A percentile compares a stretch with the other conserved stretches of the same genome.
phyloP scores from a whole-genome alignment of 1,139 yeast species.

The Lodderomyces pseudojiufengensis region DNA sequence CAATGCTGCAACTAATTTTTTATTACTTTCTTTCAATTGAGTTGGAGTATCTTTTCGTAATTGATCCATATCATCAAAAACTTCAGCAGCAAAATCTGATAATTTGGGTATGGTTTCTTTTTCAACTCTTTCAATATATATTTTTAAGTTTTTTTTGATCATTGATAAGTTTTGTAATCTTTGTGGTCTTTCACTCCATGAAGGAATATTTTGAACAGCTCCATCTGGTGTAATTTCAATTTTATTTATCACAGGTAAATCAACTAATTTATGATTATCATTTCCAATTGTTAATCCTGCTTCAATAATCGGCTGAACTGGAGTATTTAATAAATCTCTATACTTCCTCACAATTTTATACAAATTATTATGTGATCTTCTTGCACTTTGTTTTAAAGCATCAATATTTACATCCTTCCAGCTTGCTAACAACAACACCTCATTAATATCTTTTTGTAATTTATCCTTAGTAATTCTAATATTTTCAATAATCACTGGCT shows the following conservation, averaged over 20 bases:
- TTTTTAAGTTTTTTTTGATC: constrained; percentile 54
- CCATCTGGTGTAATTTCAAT: constrained; percentile 13
- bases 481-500: constrained; percentile 41
- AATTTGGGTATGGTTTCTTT: constrained; percentile 36
- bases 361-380: constrained; percentile 77
- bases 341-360: constrained; percentile 84
- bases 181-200: constrained; percentile 56
- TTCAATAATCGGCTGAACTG: constrained; percentile 57
- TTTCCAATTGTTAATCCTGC: constrained; percentile 42
- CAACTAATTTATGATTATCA: no score
- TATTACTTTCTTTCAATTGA: constrained; percentile 65
- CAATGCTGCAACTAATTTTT: constrained; percentile 67
- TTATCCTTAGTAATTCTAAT: constrained; percentile 45
- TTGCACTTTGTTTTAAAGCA: constrained; percentile 90
- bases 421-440: constrained; percentile 83
- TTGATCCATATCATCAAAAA: constrained; percentile 56
- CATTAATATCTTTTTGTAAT: constrained; percentile 76
- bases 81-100: constrained; percentile 51
- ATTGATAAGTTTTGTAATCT: constrained; percentile 48
- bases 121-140: constrained; percentile 39
- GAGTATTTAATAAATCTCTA: constrained; percentile 55
- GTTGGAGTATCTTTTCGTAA: constrained; percentile 77
- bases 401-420: constrained; percentile 97
- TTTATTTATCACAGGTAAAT: constrained; percentile 14
- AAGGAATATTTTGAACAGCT: constrained; percentile 24